Base-by-base conservation (phyloP, 495 filamentous ascomycete genomes). In the Daldinia vernicosa region DNA sequence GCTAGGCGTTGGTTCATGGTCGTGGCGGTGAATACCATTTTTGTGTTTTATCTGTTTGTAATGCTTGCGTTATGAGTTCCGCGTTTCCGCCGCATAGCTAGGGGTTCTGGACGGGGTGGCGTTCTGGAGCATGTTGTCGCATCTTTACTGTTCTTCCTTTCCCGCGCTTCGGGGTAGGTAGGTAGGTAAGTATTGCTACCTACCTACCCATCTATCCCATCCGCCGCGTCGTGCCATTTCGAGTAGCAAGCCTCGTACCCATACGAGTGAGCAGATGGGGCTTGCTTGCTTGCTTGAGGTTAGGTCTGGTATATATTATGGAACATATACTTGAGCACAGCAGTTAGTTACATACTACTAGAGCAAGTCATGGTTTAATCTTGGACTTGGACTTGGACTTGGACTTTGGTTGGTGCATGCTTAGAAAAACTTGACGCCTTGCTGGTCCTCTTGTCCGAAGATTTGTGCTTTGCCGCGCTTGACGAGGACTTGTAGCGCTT, bases 381-480 rank as follows among this genome's bases (percentile, higher is more conserved):
- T 47, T 22, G 19, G 17, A 47, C 43, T 47, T 47, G 17, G 43
- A 24, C 43, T 24, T 24, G 19, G 17, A 24, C 43, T 24, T 47
- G 14, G 15, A 6, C 37, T 40, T 40, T 8, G 43, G 8, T 45
- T 17, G n/a, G 40, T 19, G 40, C 40, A 2, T 27, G 12, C 24
- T 83, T 75, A 98, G 77, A 98, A 98, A 83, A 99, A 98, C 82
- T 99, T 99, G 65, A 98, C 93, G 59, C 95, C 95, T 75, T 89
- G 87, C 64, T 91, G 88, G 70, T 95, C 95, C 68, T 94, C 94
- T 50, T 84, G 80, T 19, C 95, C 95, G 83, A 99, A 98, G 12
- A 98, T 87, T 80, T 98, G 94, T 24, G 95, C 94, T 80, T 91
- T 96, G 67, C 94, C 94, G 37, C 90, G 84, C 84, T 94, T 97